These are phyloP conservation scores for Entonaema liquescens DNA, from an alignment of 495 filamentous ascomycete genomes.

Conservation along the genomic window DNA sequence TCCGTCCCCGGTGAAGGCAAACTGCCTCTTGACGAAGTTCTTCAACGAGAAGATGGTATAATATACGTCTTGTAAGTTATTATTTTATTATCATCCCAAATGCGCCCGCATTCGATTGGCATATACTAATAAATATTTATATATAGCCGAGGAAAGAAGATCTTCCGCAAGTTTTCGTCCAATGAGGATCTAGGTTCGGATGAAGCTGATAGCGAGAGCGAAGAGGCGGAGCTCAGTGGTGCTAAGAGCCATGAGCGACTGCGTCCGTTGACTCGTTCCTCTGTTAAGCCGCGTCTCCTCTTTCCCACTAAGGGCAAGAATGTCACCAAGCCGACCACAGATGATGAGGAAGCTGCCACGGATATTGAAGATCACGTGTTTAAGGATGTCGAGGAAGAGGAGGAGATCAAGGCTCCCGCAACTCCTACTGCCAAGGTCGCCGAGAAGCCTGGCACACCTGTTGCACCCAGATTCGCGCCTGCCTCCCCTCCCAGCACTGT, in stretches of 20 bases:
- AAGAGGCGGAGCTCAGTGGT: conserved; percentile 55
- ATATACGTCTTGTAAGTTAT: conserved; percentile 84
- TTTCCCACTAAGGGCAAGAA: conserved; percentile 71
- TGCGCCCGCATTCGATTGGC: conserved; percentile 11
- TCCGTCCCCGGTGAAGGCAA: conserved; percentile 62
- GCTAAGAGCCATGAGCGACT: conserved; percentile 57
- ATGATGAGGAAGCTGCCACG: conserved; percentile 62
- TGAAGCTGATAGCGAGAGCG: conserved; percentile 47
- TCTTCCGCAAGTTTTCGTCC: conserved; percentile 72
- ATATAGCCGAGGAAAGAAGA: conserved; percentile 85
- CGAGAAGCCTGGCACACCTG: conserved; percentile 56
- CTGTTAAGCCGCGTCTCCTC: conserved; percentile 84
- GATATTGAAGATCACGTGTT: conserved; percentile 62
- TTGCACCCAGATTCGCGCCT: conserved; percentile 60
- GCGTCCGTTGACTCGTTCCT: conserved; percentile 72
- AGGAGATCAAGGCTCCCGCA: conserved; percentile 56
- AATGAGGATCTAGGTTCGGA: conserved; percentile 35
- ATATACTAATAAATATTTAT: conserved; percentile 37
- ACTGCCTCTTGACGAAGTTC: conserved; percentile 67
- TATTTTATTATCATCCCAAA: conserved; percentile 4
- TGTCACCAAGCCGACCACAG: conserved; percentile 61
- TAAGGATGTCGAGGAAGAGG: conserved; percentile 62
- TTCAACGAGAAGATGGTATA: conserved; percentile 78
- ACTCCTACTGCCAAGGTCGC: conserved; percentile 49
- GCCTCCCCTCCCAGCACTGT: conserved; percentile 65